A percentile compares a stretch with the other conserved stretches of the same genome.
phyloP scores from a whole-genome alignment of 208 protist genomes.

The Chromosphaera perkinsii region DNA sequence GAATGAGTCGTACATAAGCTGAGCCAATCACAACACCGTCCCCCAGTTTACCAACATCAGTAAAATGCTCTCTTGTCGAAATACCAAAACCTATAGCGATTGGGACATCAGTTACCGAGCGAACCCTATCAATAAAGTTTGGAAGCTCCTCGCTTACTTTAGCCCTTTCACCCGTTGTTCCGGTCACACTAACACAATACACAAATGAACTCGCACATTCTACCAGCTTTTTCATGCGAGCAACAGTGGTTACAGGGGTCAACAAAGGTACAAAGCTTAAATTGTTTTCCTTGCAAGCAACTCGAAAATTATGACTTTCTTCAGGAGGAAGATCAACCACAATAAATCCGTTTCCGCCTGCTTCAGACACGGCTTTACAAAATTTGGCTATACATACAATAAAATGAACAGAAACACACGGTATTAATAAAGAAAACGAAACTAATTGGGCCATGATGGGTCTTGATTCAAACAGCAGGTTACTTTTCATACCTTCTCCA shows the following conservation, averaged over 20 bases:
- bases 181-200: conserved; percentile 54
- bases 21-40: conserved; percentile 63
- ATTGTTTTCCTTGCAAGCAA: background rate
- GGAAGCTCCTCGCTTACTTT: conserved; percentile 29
- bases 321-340: conserved; percentile 69
- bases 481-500: conserved; percentile 27
- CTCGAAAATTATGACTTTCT: conserved; percentile 28
- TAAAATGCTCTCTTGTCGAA: conserved; percentile 42
- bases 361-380: too few relatives aligned
- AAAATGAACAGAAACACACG: too few relatives aligned
- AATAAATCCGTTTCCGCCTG: conserved; percentile 64
- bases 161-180: conserved; percentile 57
- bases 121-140: conserved; percentile 27
- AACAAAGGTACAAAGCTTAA: conserved; percentile 49
- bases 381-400: too few relatives aligned
- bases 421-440: too few relatives aligned
- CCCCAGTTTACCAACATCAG: conserved; percentile 35
- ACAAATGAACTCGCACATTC: conserved; percentile 44
- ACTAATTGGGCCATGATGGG: too few relatives aligned
- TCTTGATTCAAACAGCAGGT: too few relatives aligned
- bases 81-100: conserved; percentile 65
- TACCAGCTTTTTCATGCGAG: conserved; percentile 36
- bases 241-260: conserved; percentile 45
- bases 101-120: conserved; percentile 39
- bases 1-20: conserved; percentile 9